Conservation (phyloP, 768 basidiomycete genomes). For the Calocybe indica region DNA sequence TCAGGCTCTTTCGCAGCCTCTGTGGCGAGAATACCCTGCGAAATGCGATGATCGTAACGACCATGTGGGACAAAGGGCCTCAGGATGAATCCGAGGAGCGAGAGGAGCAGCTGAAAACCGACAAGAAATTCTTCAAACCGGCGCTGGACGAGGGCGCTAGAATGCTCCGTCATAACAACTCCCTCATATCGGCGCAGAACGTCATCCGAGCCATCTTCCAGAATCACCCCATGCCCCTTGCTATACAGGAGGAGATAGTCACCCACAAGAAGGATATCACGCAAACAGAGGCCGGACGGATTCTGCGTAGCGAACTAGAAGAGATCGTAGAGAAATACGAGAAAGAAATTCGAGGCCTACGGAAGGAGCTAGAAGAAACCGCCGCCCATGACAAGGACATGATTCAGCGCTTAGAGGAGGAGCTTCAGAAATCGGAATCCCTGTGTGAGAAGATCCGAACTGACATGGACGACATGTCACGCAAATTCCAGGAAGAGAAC, state of each 20-base stretch:
- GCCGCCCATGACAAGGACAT: no score
- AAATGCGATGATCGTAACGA: constrained; percentile 39
- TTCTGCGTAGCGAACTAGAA: neutral
- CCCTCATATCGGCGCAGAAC: constrained; percentile 20
- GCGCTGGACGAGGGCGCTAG: constrained; percentile 31
- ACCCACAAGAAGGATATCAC: neutral
- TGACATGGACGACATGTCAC: no score
- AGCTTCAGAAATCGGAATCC: no score
- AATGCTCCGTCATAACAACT: constrained; percentile 26
- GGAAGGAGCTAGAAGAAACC: no score
- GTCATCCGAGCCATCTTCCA: constrained; percentile 22
- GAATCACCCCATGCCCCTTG: neutral
- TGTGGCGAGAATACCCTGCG: constrained; percentile 35
- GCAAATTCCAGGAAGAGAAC: no score
- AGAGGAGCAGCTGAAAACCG: constrained; percentile 23
- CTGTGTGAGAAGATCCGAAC: no score
- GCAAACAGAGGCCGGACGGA: neutral
- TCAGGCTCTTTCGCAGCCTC: constrained; percentile 35
- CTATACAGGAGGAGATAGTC: constrained; percentile 1
- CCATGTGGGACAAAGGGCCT: constrained; percentile 34
- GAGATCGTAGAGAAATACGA: no score
- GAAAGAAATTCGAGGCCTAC: no score
- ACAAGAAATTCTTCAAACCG: constrained; percentile 31
- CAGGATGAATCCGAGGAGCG: constrained; percentile 23
- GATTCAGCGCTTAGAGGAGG: no score